These are phyloP conservation scores for Penicillium sp. DNA, from an alignment of 2,329 filamentous ascomycete genomes.

Conservation along the genomic window DNA sequence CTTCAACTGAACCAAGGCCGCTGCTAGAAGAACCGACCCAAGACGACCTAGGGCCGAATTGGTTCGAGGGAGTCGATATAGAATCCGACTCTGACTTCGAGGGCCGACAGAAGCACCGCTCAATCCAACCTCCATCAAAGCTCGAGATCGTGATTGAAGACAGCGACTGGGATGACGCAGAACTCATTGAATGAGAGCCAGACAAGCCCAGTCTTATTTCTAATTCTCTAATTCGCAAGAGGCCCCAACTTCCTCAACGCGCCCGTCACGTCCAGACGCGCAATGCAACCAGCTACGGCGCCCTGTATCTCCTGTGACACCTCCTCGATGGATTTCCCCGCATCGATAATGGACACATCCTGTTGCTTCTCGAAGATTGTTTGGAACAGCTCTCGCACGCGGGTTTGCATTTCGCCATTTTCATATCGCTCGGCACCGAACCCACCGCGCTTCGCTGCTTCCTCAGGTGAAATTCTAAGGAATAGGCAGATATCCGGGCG, in stretches of 20 bases:
- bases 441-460: slow-evolving; percentile 73
- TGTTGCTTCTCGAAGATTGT: slow-evolving; percentile 49
- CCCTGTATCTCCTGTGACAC: slow-evolving; percentile 46
- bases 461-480: slow-evolving; percentile 72
- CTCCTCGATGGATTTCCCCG: slow-evolving; percentile 50
- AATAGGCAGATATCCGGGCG: slow-evolving; percentile 85
- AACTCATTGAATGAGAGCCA: slow-evolving; percentile 39
- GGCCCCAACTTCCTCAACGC: slow-evolving; percentile 35
- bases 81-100: slow-evolving; percentile 29
- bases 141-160: slow-evolving; percentile 52
- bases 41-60: slow-evolving; percentile 36
- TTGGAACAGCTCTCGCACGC: slow-evolving; percentile 72
- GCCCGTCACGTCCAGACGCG: slow-evolving; percentile 33
- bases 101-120: slow-evolving; percentile 4
- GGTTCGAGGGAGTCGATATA: slow-evolving; percentile 26
- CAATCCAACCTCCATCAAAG: slow-evolving; percentile 16
- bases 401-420: slow-evolving; percentile 73
- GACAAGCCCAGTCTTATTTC: slow-evolving; percentile 1
- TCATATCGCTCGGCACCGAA: slow-evolving; percentile 91
- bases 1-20: slow-evolving; percentile 12
- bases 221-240: slow-evolving; percentile 21
- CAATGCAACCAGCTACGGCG: slow-evolving; percentile 29
- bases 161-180: slow-evolving; percentile 53
- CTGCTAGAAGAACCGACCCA: slow-evolving; percentile 13
- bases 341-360: slow-evolving; percentile 54